Percentiles rank a stretch among this genome's conserved stretches.
These are phyloP conservation scores for Coprinopsis sp. DNA, from an alignment of 768 basidiomycete species.

Conservation along the genomic window DNA sequence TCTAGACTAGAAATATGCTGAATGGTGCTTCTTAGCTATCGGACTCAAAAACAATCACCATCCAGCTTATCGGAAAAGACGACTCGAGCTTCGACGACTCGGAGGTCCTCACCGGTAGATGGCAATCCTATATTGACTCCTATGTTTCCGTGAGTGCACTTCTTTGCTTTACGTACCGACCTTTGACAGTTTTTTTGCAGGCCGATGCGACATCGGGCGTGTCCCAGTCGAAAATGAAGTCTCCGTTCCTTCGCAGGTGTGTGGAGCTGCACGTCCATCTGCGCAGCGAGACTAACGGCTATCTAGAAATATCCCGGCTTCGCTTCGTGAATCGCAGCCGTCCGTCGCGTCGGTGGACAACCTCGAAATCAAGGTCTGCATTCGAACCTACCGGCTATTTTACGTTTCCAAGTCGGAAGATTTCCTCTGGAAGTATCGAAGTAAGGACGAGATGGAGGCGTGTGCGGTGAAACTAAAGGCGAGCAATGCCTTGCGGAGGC, in stretches of 20 bases:
- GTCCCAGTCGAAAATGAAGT: conserved; percentile 37
- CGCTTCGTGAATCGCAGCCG: conserved; percentile 33
- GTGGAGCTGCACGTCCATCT: conserved; percentile 13
- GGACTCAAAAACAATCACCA: conserved; percentile 59
- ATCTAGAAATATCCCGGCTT: conserved; percentile 36
- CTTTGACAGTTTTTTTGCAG: conserved; percentile 27
- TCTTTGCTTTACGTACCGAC: neutral
- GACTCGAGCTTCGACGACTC: conserved; percentile 72
- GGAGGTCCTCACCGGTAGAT: conserved; percentile 69
- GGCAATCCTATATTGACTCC: conserved; percentile 77
- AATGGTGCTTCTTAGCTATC: conserved; percentile 42
- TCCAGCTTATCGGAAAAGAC: conserved; percentile 77
- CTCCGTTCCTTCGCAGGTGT: conserved; percentile 67
- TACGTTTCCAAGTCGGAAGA: conserved; percentile 71
- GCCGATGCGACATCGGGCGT: conserved; percentile 55
- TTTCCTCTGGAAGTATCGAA: conserved; percentile 45
- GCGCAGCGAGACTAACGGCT: neutral
- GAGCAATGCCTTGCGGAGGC: conserved; percentile 29
- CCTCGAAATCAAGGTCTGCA: conserved; percentile 82
- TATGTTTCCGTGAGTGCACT: conserved; percentile 54
- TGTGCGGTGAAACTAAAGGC: conserved; percentile 24
- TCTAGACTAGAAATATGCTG: neutral
- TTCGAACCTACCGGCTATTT: conserved; percentile 77
- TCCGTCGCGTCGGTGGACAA: conserved; percentile 50
- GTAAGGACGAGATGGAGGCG: conserved; percentile 35